phyloP scores from a whole-genome alignment of 495 filamentous ascomycete genomes.

The Xylaria grammica region DNA sequence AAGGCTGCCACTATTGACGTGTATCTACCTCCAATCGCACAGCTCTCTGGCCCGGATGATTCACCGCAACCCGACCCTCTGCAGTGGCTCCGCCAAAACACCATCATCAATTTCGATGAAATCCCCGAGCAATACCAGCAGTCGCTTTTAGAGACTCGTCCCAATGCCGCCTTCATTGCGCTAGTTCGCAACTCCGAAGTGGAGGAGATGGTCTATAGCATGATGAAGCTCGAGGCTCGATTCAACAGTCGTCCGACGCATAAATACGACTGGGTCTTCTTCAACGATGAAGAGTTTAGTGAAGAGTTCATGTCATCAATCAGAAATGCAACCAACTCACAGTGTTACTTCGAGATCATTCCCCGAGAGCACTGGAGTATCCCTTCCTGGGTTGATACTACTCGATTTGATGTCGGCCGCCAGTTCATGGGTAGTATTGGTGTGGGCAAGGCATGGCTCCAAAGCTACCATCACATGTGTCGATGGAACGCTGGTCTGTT shows the following conservation, averaged over 20 bases:
- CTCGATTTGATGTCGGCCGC: constrained; percentile 57
- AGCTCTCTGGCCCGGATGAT: constrained; percentile 1
- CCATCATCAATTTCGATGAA: constrained; percentile 24
- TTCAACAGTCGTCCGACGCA: constrained; percentile 72
- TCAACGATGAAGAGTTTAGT: constrained; percentile 79
- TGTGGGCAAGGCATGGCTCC: constrained; percentile 59
- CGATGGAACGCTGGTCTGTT: constrained; percentile 80
- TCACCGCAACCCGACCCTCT: constrained; percentile 19
- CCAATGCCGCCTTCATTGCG: constrained; percentile 84
- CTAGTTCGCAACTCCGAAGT: constrained; percentile 78
- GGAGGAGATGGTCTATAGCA: constrained; percentile 81
- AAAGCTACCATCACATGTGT: constrained; percentile 75
- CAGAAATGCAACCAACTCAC: constrained; percentile 69
- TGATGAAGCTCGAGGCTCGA: constrained; percentile 78
- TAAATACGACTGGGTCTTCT: constrained; percentile 87
- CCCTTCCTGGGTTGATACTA: constrained; percentile 68
- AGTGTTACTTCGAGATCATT: constrained; percentile 75
- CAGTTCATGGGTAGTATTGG: constrained; percentile 59
- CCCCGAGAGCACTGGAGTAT: constrained; percentile 74
- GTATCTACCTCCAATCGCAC: constrained; percentile 30
- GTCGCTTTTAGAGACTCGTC: constrained; percentile 43
- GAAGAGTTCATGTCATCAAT: constrained; percentile 76
- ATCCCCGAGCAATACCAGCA: constrained; percentile 25
- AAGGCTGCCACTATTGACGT: constrained; percentile 24
- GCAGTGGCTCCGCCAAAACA: constrained; percentile 34